Evolutionary conservation across 257 asterid genomes (phyloP).

Genomic region (Handroanthus guayacan): DNA sequence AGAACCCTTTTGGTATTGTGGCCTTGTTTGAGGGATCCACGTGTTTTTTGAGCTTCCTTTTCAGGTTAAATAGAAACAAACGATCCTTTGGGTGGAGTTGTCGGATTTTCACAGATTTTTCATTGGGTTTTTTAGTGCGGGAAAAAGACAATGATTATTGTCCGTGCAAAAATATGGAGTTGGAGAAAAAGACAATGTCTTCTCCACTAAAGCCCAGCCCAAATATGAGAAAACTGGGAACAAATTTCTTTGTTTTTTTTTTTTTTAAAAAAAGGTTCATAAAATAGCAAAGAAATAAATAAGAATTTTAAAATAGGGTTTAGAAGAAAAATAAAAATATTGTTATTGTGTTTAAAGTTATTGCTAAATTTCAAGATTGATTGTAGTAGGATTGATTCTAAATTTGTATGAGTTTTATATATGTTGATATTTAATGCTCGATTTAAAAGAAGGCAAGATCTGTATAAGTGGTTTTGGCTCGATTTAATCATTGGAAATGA

Average conservation of each 20-base stretch:
- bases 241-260: neutral
- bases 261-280: neutral
- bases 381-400: too few relatives aligned
- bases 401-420: too few relatives aligned
- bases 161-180: neutral
- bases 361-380: too few relatives aligned
- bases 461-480: too few relatives aligned
- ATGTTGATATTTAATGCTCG: too few relatives aligned
- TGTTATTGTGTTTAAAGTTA: too few relatives aligned
- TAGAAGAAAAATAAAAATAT: too few relatives aligned
- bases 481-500: too few relatives aligned
- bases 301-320: too few relatives aligned
- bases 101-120: slow-evolving; percentile 31
- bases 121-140: slow-evolving; percentile 19
- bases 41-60: slow-evolving; percentile 39
- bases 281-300: neutral
- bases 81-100: slow-evolving; percentile 27
- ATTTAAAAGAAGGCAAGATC: too few relatives aligned
- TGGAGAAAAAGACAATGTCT: neutral
- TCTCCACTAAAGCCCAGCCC: slow-evolving; percentile 7
- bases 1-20: slow-evolving; percentile 35
- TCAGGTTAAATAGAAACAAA: slow-evolving; percentile 13
- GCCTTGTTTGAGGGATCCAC: slow-evolving; percentile 44
- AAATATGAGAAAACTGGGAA: neutral
- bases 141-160: slow-evolving; percentile 19